phyloP scores from a whole-genome alignment of 768 basidiomycete species.

The Auricularia sp. region DNA sequence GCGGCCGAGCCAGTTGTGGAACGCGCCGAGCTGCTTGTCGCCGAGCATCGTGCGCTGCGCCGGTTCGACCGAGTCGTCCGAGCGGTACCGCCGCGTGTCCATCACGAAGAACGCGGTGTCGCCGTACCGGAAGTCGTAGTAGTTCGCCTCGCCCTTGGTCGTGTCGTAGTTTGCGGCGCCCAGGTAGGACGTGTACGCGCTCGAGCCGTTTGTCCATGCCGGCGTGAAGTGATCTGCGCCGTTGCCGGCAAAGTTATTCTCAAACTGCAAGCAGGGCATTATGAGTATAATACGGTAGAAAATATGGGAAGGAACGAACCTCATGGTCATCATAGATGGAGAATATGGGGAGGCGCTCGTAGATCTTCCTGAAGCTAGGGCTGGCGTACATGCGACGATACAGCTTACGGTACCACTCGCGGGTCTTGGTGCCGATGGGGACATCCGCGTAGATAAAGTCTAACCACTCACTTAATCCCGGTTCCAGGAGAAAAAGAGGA shows the following conservation, averaged over 20 bases:
- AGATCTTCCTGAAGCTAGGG: conserved; percentile 54
- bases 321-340: conserved; percentile 71
- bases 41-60: conserved; percentile 58
- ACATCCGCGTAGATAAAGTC: conserved; percentile 74
- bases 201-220: conserved; percentile 49
- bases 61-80: conserved; percentile 27
- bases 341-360: conserved; percentile 57
- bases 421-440: conserved; percentile 37
- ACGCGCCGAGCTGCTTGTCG: conserved; percentile 46
- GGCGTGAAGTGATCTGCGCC: conserved; percentile 37
- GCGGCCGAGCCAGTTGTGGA: conserved; percentile 54
- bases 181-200: conserved; percentile 54
- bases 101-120: conserved; percentile 71
- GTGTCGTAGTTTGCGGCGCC: conserved; percentile 52
- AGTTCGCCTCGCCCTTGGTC: conserved; percentile 31
- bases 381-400: conserved; percentile 62
- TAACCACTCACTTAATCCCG: not conserved
- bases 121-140: conserved; percentile 52
- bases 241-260: conserved; percentile 57
- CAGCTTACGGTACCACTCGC: conserved; percentile 49
- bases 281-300: not conserved
- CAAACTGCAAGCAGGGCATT: conserved; percentile 30
- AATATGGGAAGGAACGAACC: conserved; percentile 21
- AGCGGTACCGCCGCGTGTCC: conserved; percentile 58
- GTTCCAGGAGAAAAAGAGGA: not conserved